Conservation (phyloP, 2,329 filamentous ascomycete genomes). For the Dactylellina leptospora region DNA sequence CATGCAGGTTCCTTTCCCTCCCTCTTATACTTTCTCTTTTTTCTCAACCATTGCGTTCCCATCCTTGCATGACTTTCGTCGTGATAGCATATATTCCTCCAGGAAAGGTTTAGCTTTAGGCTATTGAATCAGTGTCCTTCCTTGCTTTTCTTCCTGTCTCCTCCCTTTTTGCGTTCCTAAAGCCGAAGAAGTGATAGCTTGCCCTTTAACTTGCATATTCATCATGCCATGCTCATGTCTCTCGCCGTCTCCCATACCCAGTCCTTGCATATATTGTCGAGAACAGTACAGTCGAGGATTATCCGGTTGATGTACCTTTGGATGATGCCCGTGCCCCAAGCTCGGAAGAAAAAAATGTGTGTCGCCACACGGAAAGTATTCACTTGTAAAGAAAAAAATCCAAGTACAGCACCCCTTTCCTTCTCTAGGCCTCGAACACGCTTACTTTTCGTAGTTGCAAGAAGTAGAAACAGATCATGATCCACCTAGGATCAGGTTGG, state of each 20-base stretch:
- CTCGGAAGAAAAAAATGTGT: slow-evolving; percentile 14
- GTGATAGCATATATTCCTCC: slow-evolving; percentile 21
- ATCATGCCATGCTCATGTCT: slow-evolving; percentile 34
- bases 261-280: not conserved
- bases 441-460: too few species aligned
- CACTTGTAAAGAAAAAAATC: not conserved
- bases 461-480: too few species aligned
- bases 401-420: not conserved
- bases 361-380: not conserved
- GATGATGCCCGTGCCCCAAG: slow-evolving; percentile 7
- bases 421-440: not conserved
- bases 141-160: slow-evolving; percentile 18
- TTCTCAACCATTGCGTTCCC: not conserved
- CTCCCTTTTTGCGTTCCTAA: slow-evolving; percentile 9
- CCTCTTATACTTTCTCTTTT: not conserved
- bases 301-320: slow-evolving; percentile 15
- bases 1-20: slow-evolving; percentile 31
- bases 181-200: slow-evolving; percentile 32
- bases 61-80: slow-evolving; percentile 21
- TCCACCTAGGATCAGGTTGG: not conserved
- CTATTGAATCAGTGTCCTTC: slow-evolving; percentile 27
- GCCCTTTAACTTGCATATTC: slow-evolving; percentile 34
- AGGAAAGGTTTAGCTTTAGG: slow-evolving; percentile 43
- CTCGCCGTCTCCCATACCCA: slow-evolving; percentile 12
- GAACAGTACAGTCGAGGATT: slow-evolving; percentile 20